Base-by-base conservation (phyloP, 371 early-diverging fungal species). In the Funneliformis caledonium region DNA sequence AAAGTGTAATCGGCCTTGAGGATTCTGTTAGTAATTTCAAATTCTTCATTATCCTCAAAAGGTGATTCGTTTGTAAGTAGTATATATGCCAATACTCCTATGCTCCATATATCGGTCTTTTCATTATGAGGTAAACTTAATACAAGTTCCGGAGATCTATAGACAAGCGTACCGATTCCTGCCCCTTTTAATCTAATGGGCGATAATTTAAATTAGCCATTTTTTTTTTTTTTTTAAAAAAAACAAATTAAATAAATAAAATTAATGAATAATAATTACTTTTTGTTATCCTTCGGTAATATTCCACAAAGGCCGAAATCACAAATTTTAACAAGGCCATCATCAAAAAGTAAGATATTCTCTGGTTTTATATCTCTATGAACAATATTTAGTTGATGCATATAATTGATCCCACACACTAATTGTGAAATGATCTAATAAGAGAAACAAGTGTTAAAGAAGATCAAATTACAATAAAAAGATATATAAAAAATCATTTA, bases 1-100 rank as follows among this genome's bases (percentile, higher is more conserved):
- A 98, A 50, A 48, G 47, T 91, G 33, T 90, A 84, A 72, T 99
- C 97, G 3, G 96, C 96, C 68, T 88, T 89, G 19, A 93, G 89
- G 80, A 99, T 99, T 33, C 94, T 90, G 47, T 87, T 85, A 82
- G 96, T 97, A 0, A 96, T 98, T 10, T 52, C 14, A 19, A 52
- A 52, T 68, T 89, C 87, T 52, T 89, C 86, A 8, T 84, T 81
- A 64, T 93, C 95, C 83, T 97, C 98, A 88, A 99, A 99, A 0
- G 99, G 99, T 1, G 99, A 97, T 1, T 90, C 88, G 1, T 99
- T 99, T 11, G 94, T 94, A 12, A 99, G 84, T 83, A 99, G 95
- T 86, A 99, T 99, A 86, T 96, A 99, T 78, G 93, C 87, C 10
- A 99, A 88, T 33, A 99, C 95, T 19, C 99, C 99, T 50, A 99